phyloP scores from a whole-genome alignment of 179 eudicot species.

The Nepenthes alata region DNA sequence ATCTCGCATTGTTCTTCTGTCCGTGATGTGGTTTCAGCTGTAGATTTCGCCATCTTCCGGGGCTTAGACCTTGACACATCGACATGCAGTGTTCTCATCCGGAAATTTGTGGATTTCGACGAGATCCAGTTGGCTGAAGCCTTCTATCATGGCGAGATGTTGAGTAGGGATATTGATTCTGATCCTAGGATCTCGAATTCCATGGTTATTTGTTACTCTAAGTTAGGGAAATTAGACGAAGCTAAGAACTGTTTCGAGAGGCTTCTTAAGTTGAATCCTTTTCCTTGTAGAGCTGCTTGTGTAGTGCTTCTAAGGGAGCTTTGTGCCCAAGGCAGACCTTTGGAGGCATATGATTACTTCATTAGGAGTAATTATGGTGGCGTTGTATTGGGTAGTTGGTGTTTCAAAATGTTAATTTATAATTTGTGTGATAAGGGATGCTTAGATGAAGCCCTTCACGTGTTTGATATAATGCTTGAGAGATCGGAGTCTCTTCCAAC shows the following conservation, averaged over 20 bases:
- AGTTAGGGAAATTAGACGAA: conserved; percentile 27
- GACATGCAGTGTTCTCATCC: conserved; percentile 15
- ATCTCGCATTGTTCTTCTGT: conserved; percentile 13
- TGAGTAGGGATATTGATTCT: conserved; percentile 13
- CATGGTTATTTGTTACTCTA: conserved; percentile 27
- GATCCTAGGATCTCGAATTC: conserved; percentile 16
- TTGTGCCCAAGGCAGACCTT: conserved; percentile 16
- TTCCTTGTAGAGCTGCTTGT: conserved; percentile 14
- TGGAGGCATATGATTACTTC: conserved; percentile 29
- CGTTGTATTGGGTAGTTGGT: conserved; percentile 6
- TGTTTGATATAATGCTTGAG: conserved; percentile 23
- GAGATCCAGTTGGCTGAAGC: conserved; percentile 22
- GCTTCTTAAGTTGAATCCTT: conserved; percentile 9
- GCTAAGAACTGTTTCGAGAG: conserved; percentile 27
- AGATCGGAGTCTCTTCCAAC: conserved; percentile 13
- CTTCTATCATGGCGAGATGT: conserved; percentile 13
- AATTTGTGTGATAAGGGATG: conserved; percentile 21
- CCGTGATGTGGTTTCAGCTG: conserved; percentile 18
- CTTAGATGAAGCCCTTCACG: conserved; percentile 30
- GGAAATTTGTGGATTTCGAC: conserved; percentile 21
- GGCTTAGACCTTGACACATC: conserved; percentile 19
- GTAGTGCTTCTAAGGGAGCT: conserved; percentile 19
- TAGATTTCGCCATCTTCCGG: conserved; percentile 17
- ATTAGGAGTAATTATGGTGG: conserved; percentile 9
- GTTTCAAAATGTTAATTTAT: conserved; percentile 21